Percentiles rank a stretch among this genome's conserved stretches.
Evolutionary conservation across 805 yeast species (phyloP).

Genomic region (Wickerhamomyces bovis): DNA sequence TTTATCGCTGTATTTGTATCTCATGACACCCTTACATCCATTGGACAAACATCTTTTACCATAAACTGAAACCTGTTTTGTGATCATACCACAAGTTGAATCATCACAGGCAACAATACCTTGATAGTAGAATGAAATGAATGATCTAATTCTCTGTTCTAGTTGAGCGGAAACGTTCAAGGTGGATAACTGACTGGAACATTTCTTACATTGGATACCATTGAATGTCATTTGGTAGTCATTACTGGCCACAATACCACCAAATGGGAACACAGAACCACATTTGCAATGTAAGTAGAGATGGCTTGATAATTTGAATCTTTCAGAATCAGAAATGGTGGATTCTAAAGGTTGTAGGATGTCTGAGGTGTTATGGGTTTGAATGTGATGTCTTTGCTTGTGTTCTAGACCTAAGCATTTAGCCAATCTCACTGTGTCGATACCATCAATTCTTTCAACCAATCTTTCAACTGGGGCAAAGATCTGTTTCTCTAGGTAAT

Average conservation of each 20-base stretch:
- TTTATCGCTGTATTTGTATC: slow-evolving; percentile 69
- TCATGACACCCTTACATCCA: slow-evolving; percentile 73
- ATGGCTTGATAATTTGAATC: slow-evolving; percentile 61
- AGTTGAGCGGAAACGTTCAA: slow-evolving; percentile 63
- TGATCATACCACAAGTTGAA: slow-evolving; percentile 66
- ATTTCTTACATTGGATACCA: slow-evolving; percentile 67
- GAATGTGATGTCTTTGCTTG: slow-evolving; percentile 31
- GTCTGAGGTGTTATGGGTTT: slow-evolving; percentile 26
- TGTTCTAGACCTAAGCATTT: slow-evolving; percentile 73
- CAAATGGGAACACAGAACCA: slow-evolving; percentile 53
- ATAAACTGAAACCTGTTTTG: slow-evolving; percentile 83
- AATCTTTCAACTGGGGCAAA: slow-evolving; percentile 88
- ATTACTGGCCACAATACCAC: slow-evolving; percentile 64
- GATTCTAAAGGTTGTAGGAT: slow-evolving; percentile 73
- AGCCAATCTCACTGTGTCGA: slow-evolving; percentile 76
- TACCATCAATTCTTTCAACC: slow-evolving; percentile 78
- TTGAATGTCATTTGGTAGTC: slow-evolving; percentile 55
- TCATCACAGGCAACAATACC: slow-evolving; percentile 87
- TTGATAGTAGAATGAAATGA: slow-evolving; percentile 74
- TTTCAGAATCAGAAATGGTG: slow-evolving; percentile 71
- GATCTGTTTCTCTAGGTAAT: slow-evolving; percentile 82
- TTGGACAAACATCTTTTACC: slow-evolving; percentile 72
- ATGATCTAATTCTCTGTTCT: slow-evolving; percentile 63
- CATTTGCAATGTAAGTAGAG: slow-evolving; percentile 60
- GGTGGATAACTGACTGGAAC: slow-evolving; percentile 46